Conservation (phyloP, 345 rosid species). For the Trapa incisa region DNA sequence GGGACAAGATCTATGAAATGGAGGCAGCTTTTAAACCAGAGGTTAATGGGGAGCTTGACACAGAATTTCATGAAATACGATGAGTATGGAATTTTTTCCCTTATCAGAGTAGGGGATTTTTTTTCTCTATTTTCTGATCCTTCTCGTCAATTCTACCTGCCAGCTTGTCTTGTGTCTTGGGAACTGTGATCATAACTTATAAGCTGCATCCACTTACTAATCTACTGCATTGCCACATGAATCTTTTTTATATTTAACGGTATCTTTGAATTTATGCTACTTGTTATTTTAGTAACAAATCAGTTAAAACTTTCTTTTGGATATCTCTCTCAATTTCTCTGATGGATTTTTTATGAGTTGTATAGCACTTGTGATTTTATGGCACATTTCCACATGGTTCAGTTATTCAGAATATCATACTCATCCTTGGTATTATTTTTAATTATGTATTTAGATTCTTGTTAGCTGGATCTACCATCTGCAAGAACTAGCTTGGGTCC, state of each 20-base stretch:
- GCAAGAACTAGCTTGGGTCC: conserved; percentile 55
- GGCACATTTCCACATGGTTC: not conserved
- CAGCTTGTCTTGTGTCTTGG: not conserved
- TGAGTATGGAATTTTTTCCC: conserved; percentile 37
- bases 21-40: conserved; percentile 93
- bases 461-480: conserved; percentile 65
- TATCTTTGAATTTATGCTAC: no score
- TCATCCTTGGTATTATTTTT: not conserved
- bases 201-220: not conserved
- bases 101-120: not conserved
- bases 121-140: not conserved
- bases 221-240: not conserved
- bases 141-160: not conserved
- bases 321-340: not conserved
- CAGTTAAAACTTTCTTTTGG: not conserved
- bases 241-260: no score
- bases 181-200: not conserved
- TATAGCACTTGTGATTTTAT: not conserved
- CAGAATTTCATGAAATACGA: conserved; percentile 96
- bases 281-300: not conserved
- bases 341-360: not conserved
- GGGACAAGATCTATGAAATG: conserved; percentile 92
- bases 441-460: conserved; percentile 5
- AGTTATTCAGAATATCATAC: not conserved
- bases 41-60: conserved; percentile 86